Evolutionary conservation across 2,329 filamentous ascomycete genomes (phyloP).

Genomic region (Talaromyces sp.): DNA sequence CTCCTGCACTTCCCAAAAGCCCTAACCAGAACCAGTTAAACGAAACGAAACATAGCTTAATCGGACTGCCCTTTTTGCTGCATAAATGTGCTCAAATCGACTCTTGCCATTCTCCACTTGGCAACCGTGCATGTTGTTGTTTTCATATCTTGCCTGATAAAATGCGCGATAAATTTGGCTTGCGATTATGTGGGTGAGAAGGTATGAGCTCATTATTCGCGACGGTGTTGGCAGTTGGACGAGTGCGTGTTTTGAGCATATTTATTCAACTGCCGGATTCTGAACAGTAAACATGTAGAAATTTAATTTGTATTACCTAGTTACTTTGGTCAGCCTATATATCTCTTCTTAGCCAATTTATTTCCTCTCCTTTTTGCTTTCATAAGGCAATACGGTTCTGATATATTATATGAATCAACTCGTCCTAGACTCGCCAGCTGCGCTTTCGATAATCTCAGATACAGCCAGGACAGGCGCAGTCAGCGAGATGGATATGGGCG

Average conservation of each 20-base stretch:
- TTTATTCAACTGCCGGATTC: not conserved
- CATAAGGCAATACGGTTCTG: too few species aligned
- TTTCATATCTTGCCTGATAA: not conserved
- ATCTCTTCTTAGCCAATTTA: not conserved
- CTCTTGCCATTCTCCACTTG: conserved; percentile 2
- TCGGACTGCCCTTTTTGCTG: not conserved
- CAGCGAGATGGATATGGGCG: conserved; percentile 22
- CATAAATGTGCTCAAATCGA: conserved; percentile 19
- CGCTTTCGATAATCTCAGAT: not conserved
- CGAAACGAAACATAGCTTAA: not conserved
- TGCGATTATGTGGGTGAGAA: not conserved
- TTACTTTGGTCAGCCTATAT: not conserved
- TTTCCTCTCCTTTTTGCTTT: too few species aligned
- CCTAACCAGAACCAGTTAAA: not conserved
- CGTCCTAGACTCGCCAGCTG: not conserved
- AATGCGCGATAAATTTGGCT: too few species aligned
- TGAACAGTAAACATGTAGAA: not conserved
- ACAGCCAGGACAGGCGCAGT: conserved; percentile 7
- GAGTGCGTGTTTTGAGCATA: not conserved
- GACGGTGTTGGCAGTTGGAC: not conserved
- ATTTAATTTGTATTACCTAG: too few species aligned
- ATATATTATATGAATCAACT: conserved; percentile 10
- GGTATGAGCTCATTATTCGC: conserved; percentile 1
- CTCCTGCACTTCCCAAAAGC: not conserved
- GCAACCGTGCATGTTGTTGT: not conserved